Conservation (phyloP, 2,329 filamentous ascomycete genomes). For the Ophiostoma populinum region DNA sequence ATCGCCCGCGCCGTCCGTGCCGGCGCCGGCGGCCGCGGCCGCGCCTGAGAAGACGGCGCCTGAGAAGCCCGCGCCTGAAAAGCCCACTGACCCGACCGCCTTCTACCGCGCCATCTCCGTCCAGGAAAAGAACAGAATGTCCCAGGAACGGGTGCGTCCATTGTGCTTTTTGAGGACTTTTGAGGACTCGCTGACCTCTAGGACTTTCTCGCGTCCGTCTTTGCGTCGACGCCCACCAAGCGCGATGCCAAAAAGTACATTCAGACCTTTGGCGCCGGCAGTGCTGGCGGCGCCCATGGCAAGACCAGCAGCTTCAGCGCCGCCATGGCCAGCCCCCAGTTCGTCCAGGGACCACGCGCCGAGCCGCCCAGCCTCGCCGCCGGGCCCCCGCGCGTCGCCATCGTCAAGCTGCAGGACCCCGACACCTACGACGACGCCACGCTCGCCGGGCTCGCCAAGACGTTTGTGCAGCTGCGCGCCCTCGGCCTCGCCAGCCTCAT, state of each 20-base stretch:
- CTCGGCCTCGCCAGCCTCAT: slow-evolving; percentile 71
- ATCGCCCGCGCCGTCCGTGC: background rate
- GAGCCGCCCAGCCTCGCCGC: slow-evolving; percentile 15
- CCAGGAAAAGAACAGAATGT: slow-evolving; percentile 29
- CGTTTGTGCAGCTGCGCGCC: slow-evolving; percentile 64
- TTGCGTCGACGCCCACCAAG: slow-evolving; percentile 80
- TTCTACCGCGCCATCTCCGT: slow-evolving; percentile 24
- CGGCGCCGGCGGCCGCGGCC: background rate
- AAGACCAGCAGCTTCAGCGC: slow-evolving; percentile 16
- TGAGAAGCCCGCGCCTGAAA: background rate
- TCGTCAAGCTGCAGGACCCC: slow-evolving; percentile 68
- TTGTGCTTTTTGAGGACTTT: background rate
- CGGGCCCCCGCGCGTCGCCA: slow-evolving; percentile 49
- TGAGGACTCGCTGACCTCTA: background rate
- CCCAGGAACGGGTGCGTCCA: slow-evolving; percentile 26
- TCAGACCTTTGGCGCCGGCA: slow-evolving; percentile 51
- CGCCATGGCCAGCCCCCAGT: slow-evolving; percentile 18
- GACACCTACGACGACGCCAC: slow-evolving; percentile 52
- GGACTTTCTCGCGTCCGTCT: slow-evolving; percentile 70
- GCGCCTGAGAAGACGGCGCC: background rate
- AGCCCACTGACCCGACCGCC: background rate
- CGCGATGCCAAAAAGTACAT: slow-evolving; percentile 86
- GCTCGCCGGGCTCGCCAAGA: slow-evolving; percentile 61
- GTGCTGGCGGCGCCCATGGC: too few species aligned
- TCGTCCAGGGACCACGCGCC: slow-evolving; percentile 18